Evolutionary conservation across 1,284 basidiomycete species (phyloP).

Genomic region (Inonotus hispidus): DNA sequence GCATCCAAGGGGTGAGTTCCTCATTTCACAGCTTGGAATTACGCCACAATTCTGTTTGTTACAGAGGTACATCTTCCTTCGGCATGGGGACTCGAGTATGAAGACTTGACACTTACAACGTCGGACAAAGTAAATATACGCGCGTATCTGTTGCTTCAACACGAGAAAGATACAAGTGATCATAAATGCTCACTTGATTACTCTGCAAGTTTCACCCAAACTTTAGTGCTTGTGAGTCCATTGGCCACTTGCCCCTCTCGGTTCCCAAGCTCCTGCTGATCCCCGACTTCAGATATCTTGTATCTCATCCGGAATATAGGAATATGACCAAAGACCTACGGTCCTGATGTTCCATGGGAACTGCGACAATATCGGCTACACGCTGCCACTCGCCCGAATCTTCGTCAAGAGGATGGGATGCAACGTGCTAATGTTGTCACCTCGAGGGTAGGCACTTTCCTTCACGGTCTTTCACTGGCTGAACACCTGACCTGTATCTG

Average conservation of each 20-base stretch:
- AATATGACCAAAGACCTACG: constrained; percentile 31
- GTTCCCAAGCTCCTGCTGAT: neutral
- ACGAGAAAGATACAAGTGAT: neutral
- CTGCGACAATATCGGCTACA: constrained; percentile 38
- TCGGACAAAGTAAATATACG: constrained; percentile 40
- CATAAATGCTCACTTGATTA: constrained; percentile 10
- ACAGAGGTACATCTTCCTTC: constrained; percentile 16
- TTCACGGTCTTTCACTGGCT: neutral
- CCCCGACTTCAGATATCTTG: neutral
- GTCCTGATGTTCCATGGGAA: constrained; percentile 48
- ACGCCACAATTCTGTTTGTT: neutral
- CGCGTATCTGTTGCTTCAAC: constrained; percentile 39
- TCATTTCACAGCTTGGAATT: neutral
- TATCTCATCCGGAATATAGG: neutral
- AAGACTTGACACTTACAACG: constrained; percentile 40
- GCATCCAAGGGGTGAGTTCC: constrained; percentile 11
- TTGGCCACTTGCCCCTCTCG: neutral
- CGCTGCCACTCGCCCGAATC: constrained; percentile 47
- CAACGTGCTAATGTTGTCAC: constrained; percentile 45
- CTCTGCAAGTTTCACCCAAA: neutral
- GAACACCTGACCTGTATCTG: neutral
- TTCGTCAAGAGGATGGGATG: constrained; percentile 39
- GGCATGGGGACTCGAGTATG: constrained; percentile 32
- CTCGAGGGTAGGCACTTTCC: constrained; percentile 32
- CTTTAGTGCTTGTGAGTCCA: neutral